Evolutionary conservation across 1,284 basidiomycete species (phyloP), one percentile per base, ranked within the genome.

Genomic region (Tilletia caries): DNA sequence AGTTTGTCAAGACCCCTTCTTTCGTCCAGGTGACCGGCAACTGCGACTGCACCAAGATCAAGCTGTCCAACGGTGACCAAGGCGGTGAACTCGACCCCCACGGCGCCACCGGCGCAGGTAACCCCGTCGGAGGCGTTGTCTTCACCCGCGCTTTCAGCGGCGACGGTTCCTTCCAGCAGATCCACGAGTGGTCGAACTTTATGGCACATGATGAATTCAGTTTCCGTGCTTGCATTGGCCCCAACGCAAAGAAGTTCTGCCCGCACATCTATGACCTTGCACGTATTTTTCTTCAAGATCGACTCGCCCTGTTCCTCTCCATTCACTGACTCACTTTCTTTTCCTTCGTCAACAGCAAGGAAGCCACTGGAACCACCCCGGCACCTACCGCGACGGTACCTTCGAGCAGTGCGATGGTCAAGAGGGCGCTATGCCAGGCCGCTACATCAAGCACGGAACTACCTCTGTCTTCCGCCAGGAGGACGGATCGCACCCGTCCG

Each of bases 1-100:
- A 91, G 81, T 89, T 89, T 73, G 85, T 89, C 70, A 86, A 88
- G 80, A 88, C 91, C 3, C 87, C 77, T 37, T 88, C 89, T 81
- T 91, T 88, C 78, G 86, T 91, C 69, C 87, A 88, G 76, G 79
- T 86, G 68, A 74, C 73, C 1, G 73, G 73, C 37, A 64, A 64
- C n/a, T 83, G 83, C 43, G 79, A 84, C 75, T 81, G 84, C 29
- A 84, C 82, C 70, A 83, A 80, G 75, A 76, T 84, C 64, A 79
- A 81, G 71, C 74, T 84, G 65, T 50, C 54, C 2, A 68, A 65
- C 1, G 76, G 76, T 34, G 83, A 84, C 72, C 71, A 76, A 34
- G 83, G 83, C 25, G 83, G 83, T 65, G 83, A 84, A 79, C 79
- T 82, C 68, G 81, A 82, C 73, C 81, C 81, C 27, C 81, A 82